These are phyloP conservation scores for Gymnopilus dilepis DNA, from an alignment of 768 basidiomycete genomes.

Conservation along the genomic window DNA sequence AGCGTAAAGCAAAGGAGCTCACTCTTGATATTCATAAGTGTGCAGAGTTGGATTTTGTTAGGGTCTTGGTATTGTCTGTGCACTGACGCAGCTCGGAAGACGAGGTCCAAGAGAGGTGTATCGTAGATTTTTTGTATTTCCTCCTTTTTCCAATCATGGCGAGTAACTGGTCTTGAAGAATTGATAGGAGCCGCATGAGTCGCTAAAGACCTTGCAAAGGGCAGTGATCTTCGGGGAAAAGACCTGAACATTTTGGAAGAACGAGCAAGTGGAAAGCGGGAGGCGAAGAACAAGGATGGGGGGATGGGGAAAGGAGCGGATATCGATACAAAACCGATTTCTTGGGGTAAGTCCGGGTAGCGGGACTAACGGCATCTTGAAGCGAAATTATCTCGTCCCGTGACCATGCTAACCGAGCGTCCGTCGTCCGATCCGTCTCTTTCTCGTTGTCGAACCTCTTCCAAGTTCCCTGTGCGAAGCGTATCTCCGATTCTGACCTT, in stretches of 20 bases:
- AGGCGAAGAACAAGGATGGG: conserved; percentile 7
- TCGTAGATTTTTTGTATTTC: conserved; percentile 91
- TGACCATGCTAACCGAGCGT: conserved; percentile 1
- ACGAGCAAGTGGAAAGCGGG: neutral
- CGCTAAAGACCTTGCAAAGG: conserved; percentile 58
- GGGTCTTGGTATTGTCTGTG: conserved; percentile 91
- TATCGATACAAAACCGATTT: conserved; percentile 19
- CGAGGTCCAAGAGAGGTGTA: conserved; percentile 83
- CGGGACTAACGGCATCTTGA: conserved; percentile 8
- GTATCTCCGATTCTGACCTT: too few relatives aligned
- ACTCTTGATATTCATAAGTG: conserved; percentile 99
- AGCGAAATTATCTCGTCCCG: conserved; percentile 16
- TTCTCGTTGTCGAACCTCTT: neutral
- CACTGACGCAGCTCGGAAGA: conserved; percentile 83
- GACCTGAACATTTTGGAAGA: conserved; percentile 45
- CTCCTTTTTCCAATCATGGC: conserved; percentile 73
- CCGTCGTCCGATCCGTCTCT: neutral
- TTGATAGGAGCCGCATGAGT: conserved; percentile 54
- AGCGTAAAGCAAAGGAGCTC: conserved; percentile 41
- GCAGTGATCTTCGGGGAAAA: conserved; percentile 30
- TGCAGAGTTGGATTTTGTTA: conserved; percentile 92
- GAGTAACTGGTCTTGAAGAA: conserved; percentile 37
- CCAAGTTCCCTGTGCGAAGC: neutral
- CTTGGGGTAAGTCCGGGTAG: conserved; percentile 19
- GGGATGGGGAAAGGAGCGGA: conserved; percentile 11